phyloP scores from a whole-genome alignment of 108 stramenopile species.

The Seminavis robusta region DNA sequence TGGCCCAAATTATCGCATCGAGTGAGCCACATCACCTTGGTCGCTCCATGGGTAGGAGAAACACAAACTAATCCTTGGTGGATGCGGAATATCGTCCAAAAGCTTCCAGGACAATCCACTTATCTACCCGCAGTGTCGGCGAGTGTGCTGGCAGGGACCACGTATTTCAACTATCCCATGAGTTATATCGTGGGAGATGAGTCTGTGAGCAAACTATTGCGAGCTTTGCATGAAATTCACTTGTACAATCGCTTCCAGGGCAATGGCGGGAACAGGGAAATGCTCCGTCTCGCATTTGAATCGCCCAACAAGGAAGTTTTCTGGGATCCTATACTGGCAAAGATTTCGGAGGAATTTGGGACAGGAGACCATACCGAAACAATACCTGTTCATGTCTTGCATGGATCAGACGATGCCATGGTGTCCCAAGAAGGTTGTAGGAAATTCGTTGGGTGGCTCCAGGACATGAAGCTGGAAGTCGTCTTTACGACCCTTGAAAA shows the following conservation, averaged over 20 bases:
- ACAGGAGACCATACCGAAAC: too few species aligned
- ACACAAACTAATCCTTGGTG: slow-evolving; percentile 8
- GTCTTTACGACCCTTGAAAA: not conserved
- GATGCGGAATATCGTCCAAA: slow-evolving; percentile 17
- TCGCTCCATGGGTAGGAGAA: slow-evolving; percentile 17
- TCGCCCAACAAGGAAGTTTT: slow-evolving; percentile 7
- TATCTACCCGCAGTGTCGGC: slow-evolving; percentile 12
- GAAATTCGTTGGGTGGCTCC: slow-evolving; percentile 10
- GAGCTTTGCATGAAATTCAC: slow-evolving; percentile 10
- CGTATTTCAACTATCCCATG: slow-evolving; percentile 9
- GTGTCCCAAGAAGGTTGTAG: slow-evolving; percentile 1
- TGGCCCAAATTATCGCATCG: slow-evolving; percentile 14
- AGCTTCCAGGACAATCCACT: slow-evolving; percentile 11
- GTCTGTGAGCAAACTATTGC: too few species aligned
- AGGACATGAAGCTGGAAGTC: slow-evolving; percentile 11
- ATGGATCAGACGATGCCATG: slow-evolving; percentile 11
- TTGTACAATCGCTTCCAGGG: slow-evolving; percentile 14
- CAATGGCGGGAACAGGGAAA: slow-evolving; percentile 18
- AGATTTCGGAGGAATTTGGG: too few species aligned
- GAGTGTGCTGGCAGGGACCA: not conserved
- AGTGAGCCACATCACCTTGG: slow-evolving; percentile 9
- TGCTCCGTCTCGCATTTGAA: slow-evolving; percentile 18
- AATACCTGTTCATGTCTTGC: slow-evolving; percentile 13
- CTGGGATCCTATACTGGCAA: too few species aligned
- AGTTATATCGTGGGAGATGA: too few species aligned